A percentile compares a stretch with the other conserved stretches of the same genome.
These are phyloP conservation scores for Aspergillus fumigatiaffinis DNA, from an alignment of 2,329 filamentous ascomycete genomes.

Conservation along the genomic window DNA sequence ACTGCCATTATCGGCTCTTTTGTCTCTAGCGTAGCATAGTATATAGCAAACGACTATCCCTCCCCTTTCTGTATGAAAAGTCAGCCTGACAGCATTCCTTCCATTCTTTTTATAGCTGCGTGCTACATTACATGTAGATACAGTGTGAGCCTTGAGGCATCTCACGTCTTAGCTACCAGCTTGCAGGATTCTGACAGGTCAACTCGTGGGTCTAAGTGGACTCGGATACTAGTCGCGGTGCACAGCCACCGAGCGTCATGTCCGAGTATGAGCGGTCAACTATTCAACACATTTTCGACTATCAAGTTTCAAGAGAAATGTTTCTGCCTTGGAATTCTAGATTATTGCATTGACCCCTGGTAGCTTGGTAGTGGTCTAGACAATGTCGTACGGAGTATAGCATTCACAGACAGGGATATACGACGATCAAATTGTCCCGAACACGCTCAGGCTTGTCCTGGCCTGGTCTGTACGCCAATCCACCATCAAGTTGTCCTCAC, in stretches of 20 bases:
- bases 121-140: not conserved
- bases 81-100: not conserved
- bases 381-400: not conserved
- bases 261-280: not conserved
- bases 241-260: not conserved
- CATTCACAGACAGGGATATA: not conserved
- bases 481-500: constrained; percentile 62
- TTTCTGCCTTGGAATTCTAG: not conserved
- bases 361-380: not conserved
- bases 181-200: not conserved
- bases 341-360: not conserved
- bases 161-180: not conserved
- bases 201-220: not conserved
- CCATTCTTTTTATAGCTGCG: not conserved
- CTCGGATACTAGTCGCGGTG: not conserved
- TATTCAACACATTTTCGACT: not conserved
- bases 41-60: no score
- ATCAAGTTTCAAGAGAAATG: not conserved
- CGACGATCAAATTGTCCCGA: constrained; percentile 44
- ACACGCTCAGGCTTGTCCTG: constrained; percentile 55
- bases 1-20: no score
- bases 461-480: constrained; percentile 49
- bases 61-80: no score
- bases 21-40: no score
- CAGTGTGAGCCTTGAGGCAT: not conserved